Percentiles rank a stretch among this genome's conserved stretches.
phyloP scores from a whole-genome alignment of 2,329 filamentous ascomycete genomes.

The Ascochyta pisi region DNA sequence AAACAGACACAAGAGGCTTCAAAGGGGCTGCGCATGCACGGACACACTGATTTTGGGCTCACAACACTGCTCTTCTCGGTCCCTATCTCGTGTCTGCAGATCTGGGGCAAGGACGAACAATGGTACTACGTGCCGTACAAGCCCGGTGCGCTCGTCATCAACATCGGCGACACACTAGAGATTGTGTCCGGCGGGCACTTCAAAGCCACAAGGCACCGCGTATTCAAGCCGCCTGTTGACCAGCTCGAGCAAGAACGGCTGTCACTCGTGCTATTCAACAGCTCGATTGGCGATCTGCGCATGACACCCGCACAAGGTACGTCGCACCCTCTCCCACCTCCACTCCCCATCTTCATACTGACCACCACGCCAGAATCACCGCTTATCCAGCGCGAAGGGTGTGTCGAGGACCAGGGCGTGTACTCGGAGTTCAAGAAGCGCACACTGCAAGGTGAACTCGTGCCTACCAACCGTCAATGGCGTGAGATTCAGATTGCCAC shows the following conservation, averaged over 20 bases:
- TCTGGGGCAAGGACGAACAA: conserved; percentile 32
- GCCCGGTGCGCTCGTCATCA: conserved; percentile 36
- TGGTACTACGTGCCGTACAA: conserved; percentile 39
- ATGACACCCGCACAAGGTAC: conserved; percentile 30
- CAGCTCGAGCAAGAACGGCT: conserved; percentile 47
- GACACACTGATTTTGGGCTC: conserved; percentile 37
- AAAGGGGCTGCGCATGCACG: conserved; percentile 43
- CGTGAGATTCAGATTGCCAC: conserved; percentile 33
- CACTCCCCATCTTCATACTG: not conserved
- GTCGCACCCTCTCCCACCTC: not conserved
- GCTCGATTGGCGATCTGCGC: conserved; percentile 28
- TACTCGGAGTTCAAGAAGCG: conserved; percentile 33
- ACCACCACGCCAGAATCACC: conserved; percentile 23
- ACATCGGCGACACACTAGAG: conserved; percentile 43
- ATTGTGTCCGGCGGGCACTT: conserved; percentile 58
- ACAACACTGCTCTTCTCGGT: conserved; percentile 35
- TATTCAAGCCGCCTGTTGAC: conserved; percentile 53
- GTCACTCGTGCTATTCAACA: conserved; percentile 31
- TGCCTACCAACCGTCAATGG: conserved; percentile 32
- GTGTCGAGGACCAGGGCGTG: conserved; percentile 31
- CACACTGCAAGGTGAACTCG: conserved; percentile 22
- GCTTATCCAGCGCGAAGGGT: conserved; percentile 31
- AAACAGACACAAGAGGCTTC: conserved; percentile 32
- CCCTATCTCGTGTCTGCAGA: conserved; percentile 35
- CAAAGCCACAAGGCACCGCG: conserved; percentile 55